Conservation (phyloP, 2,329 filamentous ascomycete genomes). For the Didymella pinodella region DNA sequence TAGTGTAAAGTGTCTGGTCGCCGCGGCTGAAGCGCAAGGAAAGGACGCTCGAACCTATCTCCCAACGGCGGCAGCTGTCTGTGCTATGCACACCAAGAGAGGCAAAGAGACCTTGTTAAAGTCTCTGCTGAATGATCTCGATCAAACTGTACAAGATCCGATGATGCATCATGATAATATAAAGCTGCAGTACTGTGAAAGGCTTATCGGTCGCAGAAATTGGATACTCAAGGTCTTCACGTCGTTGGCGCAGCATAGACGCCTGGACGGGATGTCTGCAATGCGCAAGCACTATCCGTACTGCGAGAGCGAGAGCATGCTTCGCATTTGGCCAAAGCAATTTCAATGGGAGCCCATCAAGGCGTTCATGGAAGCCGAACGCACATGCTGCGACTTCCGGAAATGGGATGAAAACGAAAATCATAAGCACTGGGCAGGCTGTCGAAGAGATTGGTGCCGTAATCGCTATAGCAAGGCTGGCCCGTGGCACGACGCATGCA, state of each 20-base stretch:
- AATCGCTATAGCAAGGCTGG: neutral
- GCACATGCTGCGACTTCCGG: neutral
- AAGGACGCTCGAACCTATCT: neutral
- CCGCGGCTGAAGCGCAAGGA: neutral
- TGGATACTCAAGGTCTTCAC: neutral
- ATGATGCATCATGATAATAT: neutral
- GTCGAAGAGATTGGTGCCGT: neutral
- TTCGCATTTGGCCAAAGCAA: neutral
- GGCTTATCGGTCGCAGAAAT: neutral
- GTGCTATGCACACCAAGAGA: neutral
- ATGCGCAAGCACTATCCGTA: neutral
- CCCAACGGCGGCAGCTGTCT: constrained; percentile 1
- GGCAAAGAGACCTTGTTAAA: neutral
- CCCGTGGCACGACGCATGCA: neutral
- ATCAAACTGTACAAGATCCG: neutral
- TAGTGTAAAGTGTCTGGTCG: neutral
- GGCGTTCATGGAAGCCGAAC: neutral
- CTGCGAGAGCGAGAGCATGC: neutral
- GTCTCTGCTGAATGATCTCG: neutral
- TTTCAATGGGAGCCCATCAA: neutral
- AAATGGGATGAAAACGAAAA: neutral
- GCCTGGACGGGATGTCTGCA: neutral
- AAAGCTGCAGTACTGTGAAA: neutral
- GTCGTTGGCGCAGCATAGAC: neutral
- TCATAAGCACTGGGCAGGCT: neutral